phyloP scores from a whole-genome alignment of 1,284 basidiomycete genomes.

The Cryptococcus depauperatus region DNA sequence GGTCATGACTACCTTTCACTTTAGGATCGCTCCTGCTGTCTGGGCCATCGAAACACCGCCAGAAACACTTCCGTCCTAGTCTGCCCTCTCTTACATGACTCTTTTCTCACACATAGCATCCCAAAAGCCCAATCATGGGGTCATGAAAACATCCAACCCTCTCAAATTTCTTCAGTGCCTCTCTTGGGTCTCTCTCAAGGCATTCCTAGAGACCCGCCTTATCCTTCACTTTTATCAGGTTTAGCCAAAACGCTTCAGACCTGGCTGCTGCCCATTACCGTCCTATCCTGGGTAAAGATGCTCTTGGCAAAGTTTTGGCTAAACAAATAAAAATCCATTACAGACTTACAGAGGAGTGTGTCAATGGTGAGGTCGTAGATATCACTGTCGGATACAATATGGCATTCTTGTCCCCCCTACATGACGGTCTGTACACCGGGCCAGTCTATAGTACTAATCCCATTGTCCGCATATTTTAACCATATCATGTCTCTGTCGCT shows the following conservation, averaged over 20 bases:
- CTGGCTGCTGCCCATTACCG: slow-evolving; percentile 55
- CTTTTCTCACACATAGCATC: slow-evolving; percentile 49
- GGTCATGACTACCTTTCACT: slow-evolving; percentile 16
- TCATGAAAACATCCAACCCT: slow-evolving; percentile 46
- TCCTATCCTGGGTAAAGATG: slow-evolving; percentile 57
- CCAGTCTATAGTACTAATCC: slow-evolving; percentile 64
- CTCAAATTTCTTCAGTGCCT: slow-evolving; percentile 42
- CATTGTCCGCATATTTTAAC: slow-evolving; percentile 75
- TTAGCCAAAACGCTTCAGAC: slow-evolving; percentile 50
- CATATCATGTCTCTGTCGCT: slow-evolving; percentile 69
- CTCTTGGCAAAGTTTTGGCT: slow-evolving; percentile 54
- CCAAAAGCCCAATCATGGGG: slow-evolving; percentile 64
- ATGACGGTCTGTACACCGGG: slow-evolving; percentile 58
- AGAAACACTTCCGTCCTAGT: slow-evolving; percentile 8
- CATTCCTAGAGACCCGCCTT: slow-evolving; percentile 61
- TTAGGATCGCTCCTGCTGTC: slow-evolving; percentile 27
- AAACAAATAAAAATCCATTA: slow-evolving; percentile 62
- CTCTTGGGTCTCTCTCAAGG: slow-evolving; percentile 67
- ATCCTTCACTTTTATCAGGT: slow-evolving; percentile 51
- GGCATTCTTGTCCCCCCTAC: slow-evolving; percentile 37
- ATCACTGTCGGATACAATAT: slow-evolving; percentile 46
- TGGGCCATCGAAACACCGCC: slow-evolving; percentile 28
- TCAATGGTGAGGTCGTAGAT: slow-evolving; percentile 16
- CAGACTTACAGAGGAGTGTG: slow-evolving; percentile 29
- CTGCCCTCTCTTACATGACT: background rate